A percentile compares a stretch with the other conserved stretches of the same genome.
phyloP scores from a whole-genome alignment of 2,329 filamentous ascomycete genomes.

The Aspergillus versicolor region DNA sequence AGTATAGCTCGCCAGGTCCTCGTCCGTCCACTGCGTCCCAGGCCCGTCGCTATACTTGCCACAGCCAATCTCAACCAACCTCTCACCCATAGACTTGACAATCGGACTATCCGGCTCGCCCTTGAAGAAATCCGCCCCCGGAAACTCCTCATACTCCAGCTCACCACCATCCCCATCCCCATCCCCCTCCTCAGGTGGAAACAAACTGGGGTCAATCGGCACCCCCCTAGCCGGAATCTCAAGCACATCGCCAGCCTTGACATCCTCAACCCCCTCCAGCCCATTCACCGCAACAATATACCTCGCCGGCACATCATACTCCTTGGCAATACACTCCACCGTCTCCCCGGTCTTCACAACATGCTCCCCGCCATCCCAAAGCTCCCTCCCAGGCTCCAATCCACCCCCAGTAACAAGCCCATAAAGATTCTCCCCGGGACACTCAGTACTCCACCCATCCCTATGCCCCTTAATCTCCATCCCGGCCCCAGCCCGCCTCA shows the following conservation, averaged over 20 bases:
- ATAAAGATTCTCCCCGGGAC: not conserved
- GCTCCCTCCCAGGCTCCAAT: not conserved
- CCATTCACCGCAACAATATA: slow-evolving; percentile 1
- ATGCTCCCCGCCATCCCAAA: not conserved
- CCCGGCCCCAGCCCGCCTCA: not conserved
- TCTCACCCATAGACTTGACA: slow-evolving; percentile 4
- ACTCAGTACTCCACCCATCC: not conserved
- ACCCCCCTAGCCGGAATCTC: slow-evolving; percentile 4
- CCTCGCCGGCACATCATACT: not conserved
- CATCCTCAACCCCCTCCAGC: not conserved
- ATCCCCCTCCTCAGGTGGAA: not conserved
- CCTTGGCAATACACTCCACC: not conserved
- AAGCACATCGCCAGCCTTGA: not conserved
- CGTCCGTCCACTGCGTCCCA: slow-evolving; percentile 1
- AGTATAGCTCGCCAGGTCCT: not conserved
- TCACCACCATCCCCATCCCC: not conserved
- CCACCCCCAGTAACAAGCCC: not conserved
- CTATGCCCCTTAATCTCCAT: not conserved
- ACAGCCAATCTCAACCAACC: slow-evolving; percentile 5
- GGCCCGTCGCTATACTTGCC: not conserved
- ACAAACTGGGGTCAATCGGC: not conserved
- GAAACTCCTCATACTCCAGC: slow-evolving; percentile 1
- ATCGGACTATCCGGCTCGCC: not conserved
- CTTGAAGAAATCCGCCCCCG: not conserved
- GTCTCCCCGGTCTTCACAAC: not conserved